phyloP scores from a whole-genome alignment of 106 monocot genomes.

The Dendrobium huoshanense region DNA sequence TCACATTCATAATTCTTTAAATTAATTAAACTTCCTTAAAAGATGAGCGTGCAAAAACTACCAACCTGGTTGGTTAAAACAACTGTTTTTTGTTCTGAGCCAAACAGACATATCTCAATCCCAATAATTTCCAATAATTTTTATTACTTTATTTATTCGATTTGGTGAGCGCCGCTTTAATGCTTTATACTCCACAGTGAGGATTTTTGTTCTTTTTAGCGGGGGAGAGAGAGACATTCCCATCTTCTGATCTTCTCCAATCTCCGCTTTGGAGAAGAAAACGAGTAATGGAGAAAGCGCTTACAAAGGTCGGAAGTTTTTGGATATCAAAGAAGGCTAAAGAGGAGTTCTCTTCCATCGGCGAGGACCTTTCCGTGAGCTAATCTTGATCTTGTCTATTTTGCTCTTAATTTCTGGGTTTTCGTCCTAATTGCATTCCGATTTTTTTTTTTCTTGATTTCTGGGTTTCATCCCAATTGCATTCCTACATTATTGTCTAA shows the following conservation, averaged over 20 bases:
- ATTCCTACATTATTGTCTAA: background rate
- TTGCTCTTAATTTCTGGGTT: background rate
- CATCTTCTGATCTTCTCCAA: background rate
- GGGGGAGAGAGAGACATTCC: background rate
- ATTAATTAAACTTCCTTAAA: no score
- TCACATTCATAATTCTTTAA: no score
- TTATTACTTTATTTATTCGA: background rate
- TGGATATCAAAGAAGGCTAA: conserved; percentile 86
- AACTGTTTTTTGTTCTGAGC: no score
- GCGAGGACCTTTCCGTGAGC: conserved; percentile 89
- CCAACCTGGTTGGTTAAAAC: no score
- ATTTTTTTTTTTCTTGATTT: background rate
- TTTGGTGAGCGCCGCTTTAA: background rate
- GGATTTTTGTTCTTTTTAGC: background rate
- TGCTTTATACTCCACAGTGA: background rate
- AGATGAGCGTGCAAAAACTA: no score
- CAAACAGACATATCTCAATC: no score
- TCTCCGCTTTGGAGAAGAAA: background rate
- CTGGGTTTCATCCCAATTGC: background rate
- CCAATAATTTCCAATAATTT: background rate
- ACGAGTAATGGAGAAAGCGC: conserved; percentile 74
- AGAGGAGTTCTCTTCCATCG: conserved; percentile 90
- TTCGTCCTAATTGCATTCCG: background rate
- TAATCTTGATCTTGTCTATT: background rate
- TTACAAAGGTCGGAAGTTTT: conserved; percentile 82